Evolutionary conservation across 2,329 filamentous ascomycete species (phyloP).

Genomic region (Aspergillus sp.): DNA sequence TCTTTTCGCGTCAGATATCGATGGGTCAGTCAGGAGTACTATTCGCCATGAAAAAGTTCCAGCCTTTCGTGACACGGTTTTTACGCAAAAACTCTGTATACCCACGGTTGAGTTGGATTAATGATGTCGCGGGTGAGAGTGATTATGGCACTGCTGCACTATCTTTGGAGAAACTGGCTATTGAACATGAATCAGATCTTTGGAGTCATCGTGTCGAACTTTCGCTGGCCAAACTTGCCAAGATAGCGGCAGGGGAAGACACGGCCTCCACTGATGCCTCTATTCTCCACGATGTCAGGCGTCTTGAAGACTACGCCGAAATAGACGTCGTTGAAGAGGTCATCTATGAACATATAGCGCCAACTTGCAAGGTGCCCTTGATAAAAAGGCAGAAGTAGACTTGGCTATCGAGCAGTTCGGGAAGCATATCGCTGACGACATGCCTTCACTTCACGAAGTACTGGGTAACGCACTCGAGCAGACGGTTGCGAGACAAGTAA

Average conservation of each 20-base stretch:
- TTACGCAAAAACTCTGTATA: slow-evolving; percentile 63
- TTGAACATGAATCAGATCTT: slow-evolving; percentile 64
- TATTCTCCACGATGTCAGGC: slow-evolving; percentile 39
- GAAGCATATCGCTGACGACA: slow-evolving; percentile 47
- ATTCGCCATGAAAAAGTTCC: slow-evolving; percentile 61
- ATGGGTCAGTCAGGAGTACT: slow-evolving; percentile 59
- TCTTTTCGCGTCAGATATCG: slow-evolving; percentile 69
- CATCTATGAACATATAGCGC: slow-evolving; percentile 62
- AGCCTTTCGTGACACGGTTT: slow-evolving; percentile 66
- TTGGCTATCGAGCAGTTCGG: slow-evolving; percentile 63
- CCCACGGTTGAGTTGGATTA: slow-evolving; percentile 85
- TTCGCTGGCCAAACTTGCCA: slow-evolving; percentile 74
- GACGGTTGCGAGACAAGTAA: slow-evolving; percentile 62
- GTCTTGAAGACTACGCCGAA: slow-evolving; percentile 56
- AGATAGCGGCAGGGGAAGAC: slow-evolving; percentile 54
- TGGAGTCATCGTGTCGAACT: slow-evolving; percentile 94
- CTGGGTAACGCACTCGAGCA: slow-evolving; percentile 63
- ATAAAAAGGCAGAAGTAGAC: slow-evolving; percentile 68
- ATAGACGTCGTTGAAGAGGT: slow-evolving; percentile 72
- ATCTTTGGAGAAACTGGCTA: slow-evolving; percentile 61
- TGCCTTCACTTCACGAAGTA: slow-evolving; percentile 59
- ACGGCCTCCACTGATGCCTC: slow-evolving; percentile 17
- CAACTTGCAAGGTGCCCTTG: slow-evolving; percentile 63
- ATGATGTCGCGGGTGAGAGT: slow-evolving; percentile 70
- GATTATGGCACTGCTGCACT: slow-evolving; percentile 66